phyloP scores from a whole-genome alignment of 1,139 yeast genomes.

The Hanseniaspora gamundiae region DNA sequence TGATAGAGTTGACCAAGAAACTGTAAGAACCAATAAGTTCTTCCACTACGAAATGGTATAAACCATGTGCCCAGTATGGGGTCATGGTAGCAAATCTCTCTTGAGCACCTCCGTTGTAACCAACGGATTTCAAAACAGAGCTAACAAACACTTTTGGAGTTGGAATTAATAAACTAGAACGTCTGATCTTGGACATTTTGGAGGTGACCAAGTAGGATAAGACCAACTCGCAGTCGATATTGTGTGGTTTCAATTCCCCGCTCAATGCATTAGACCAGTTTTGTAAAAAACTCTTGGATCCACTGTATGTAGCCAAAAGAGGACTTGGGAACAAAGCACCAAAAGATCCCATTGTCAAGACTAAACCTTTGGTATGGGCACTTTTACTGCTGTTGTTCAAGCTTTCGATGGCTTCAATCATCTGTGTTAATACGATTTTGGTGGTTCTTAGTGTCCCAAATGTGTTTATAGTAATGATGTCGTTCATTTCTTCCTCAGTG shows the following conservation, averaged over 20 bases:
- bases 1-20: slow-evolving; percentile 51
- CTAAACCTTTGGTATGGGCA: slow-evolving; percentile 48
- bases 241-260: slow-evolving; percentile 60
- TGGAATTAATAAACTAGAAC: slow-evolving; percentile 67
- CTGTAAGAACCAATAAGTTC: slow-evolving; percentile 75
- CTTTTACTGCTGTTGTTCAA: too few relatives aligned
- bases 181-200: slow-evolving; percentile 88
- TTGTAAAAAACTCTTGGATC: slow-evolving; percentile 91
- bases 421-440: slow-evolving; percentile 57
- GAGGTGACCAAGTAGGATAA: slow-evolving; percentile 89
- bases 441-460: slow-evolving; percentile 77
- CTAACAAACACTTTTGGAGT: slow-evolving; percentile 68
- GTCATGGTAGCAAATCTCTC: slow-evolving; percentile 78
- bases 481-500: slow-evolving; percentile 53
- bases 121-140: slow-evolving; percentile 53
- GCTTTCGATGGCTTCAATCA: slow-evolving; percentile 41
- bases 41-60: slow-evolving; percentile 77
- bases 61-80: slow-evolving; percentile 91
- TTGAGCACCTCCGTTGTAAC: slow-evolving; percentile 87
- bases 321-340: slow-evolving; percentile 94
- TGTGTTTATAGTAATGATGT: slow-evolving; percentile 77
- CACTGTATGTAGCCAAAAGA: slow-evolving; percentile 83
- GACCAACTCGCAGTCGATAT: slow-evolving; percentile 76
- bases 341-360: slow-evolving; percentile 92
- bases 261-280: slow-evolving; percentile 85